Evolutionary conservation across 306 rosid species (phyloP).

Genomic region (Glycine soja): DNA sequence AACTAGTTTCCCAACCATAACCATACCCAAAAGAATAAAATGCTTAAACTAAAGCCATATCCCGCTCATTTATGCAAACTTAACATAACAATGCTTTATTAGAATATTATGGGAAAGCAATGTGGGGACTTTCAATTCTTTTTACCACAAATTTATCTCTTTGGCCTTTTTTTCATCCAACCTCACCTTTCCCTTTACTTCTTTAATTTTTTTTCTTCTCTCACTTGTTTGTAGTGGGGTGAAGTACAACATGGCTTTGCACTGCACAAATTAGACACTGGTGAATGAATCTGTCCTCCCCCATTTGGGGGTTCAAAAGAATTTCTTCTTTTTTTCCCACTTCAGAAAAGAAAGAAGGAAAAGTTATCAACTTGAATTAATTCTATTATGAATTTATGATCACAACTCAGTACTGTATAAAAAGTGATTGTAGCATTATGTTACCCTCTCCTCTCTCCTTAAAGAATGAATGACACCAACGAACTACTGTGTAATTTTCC

Average conservation of each 20-base stretch:
- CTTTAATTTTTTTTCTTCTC: not conserved
- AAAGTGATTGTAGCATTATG: no score
- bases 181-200: not conserved
- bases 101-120: conserved; percentile 50
- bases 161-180: conserved; percentile 40
- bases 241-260: conserved; percentile 50
- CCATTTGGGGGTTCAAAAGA: conserved; percentile 37
- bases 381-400: not conserved
- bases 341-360: not conserved
- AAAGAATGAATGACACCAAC: no score
- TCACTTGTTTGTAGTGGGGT: conserved; percentile 36
- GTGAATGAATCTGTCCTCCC: conserved; percentile 38
- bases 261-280: not conserved
- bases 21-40: conserved; percentile 34
- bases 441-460: no score
- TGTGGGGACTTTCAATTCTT: conserved; percentile 62
- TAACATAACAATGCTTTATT: conserved; percentile 47
- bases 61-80: conserved; percentile 16
- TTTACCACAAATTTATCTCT: conserved; percentile 49
- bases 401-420: not conserved
- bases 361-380: conserved; percentile 4
- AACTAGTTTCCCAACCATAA: not conserved
- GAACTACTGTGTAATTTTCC: conserved; percentile 44
- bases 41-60: conserved; percentile 16
- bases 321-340: conserved; percentile 7